Percentiles rank a stretch among this genome's conserved stretches.
These are phyloP conservation scores for Myriangium duriaei DNA, from an alignment of 2,329 filamentous ascomycete species.

Conservation along the genomic window DNA sequence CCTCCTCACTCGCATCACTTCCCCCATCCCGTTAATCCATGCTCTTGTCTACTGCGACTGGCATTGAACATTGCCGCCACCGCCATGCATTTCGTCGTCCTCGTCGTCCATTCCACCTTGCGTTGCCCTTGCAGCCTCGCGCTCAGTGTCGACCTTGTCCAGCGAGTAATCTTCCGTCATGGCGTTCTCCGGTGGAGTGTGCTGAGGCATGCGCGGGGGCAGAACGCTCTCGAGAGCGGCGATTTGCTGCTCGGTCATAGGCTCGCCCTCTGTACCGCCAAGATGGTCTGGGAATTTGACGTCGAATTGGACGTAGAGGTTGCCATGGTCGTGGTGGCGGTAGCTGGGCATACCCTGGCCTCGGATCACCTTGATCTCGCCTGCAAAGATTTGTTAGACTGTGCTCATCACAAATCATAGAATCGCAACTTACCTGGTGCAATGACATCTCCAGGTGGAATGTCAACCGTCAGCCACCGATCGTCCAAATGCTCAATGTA, in stretches of 20 bases:
- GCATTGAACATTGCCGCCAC: constrained; percentile 72
- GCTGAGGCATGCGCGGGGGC: constrained; percentile 55
- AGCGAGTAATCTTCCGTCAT: constrained; percentile 87
- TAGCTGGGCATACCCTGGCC: constrained; percentile 96
- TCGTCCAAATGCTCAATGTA: constrained; percentile 96
- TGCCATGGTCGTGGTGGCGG: constrained; percentile 88
- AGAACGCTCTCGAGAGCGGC: constrained; percentile 72
- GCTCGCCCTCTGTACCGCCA: constrained; percentile 30
- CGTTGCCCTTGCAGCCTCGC: constrained; percentile 49
- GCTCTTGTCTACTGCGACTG: constrained; percentile 59
- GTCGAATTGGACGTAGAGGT: constrained; percentile 93
- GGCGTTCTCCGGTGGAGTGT: constrained; percentile 61
- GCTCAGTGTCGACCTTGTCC: constrained; percentile 63
- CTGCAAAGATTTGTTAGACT: constrained; percentile 35
- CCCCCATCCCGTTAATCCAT: constrained; percentile 1
- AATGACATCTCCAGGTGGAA: constrained; percentile 89
- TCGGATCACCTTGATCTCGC: constrained; percentile 82
- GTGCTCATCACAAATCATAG: neutral
- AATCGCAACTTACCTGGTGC: constrained; percentile 57
- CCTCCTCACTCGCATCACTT: neutral
- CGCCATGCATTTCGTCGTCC: constrained; percentile 45
- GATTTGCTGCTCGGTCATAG: constrained; percentile 53
- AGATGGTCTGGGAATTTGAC: constrained; percentile 76
- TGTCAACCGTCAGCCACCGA: constrained; percentile 87
- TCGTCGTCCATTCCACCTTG: constrained; percentile 50